A percentile compares a stretch with the other conserved stretches of the same genome.
Evolutionary conservation across 2,329 filamentous ascomycete species (phyloP).

Genomic region (Pseudogymnoascus sp.): DNA sequence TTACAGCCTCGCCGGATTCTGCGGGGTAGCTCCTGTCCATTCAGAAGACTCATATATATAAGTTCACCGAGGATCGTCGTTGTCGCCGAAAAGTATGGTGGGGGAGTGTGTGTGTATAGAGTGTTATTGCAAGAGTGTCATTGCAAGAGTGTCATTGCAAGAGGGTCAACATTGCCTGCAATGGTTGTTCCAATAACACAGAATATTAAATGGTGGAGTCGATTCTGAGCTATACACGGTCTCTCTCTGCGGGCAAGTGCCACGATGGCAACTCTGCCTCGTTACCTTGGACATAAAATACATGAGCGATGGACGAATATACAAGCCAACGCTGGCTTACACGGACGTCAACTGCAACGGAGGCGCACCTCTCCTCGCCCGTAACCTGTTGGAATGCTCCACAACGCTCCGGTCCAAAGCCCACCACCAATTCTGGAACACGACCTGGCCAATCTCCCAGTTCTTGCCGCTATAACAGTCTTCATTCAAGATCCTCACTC

Average conservation of each 20-base stretch:
- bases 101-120: not conserved
- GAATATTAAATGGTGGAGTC: too few species aligned
- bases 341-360: constrained; percentile 2
- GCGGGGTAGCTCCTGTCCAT: not conserved
- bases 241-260: not conserved
- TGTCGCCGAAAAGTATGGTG: not conserved
- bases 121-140: too few species aligned
- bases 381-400: constrained; percentile 15
- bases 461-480: constrained; percentile 13
- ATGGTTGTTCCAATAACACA: too few species aligned
- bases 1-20: not conserved
- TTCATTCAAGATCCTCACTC: constrained; percentile 14
- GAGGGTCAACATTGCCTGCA: too few species aligned
- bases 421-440: constrained; percentile 19
- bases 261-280: not conserved
- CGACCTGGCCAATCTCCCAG: constrained; percentile 18
- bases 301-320: not conserved
- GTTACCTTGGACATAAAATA: not conserved
- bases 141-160: too few species aligned
- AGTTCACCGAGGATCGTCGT: not conserved
- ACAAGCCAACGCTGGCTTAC: not conserved
- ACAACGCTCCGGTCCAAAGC: constrained; percentile 15
- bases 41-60: not conserved
- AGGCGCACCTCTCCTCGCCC: constrained; percentile 13
- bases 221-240: not conserved